Evolutionary conservation across 257 asterid species (phyloP), one percentile per base, ranked within the genome.

Genomic region (Galeopsis tetrahit): DNA sequence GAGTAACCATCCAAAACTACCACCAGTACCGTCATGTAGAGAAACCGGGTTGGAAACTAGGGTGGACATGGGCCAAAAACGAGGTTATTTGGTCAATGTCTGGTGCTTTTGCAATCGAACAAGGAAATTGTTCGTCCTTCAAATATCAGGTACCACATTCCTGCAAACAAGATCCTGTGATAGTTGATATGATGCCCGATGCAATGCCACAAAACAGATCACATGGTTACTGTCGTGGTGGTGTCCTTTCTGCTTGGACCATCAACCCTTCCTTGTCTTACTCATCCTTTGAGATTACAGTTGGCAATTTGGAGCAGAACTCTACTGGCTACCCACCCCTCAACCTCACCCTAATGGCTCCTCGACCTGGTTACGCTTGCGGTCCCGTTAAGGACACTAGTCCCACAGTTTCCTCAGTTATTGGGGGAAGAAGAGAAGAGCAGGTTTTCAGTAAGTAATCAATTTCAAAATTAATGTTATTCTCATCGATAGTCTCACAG

Each of bases 341-440:
- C 15, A 87, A 85, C 68, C 82, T 78, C 32, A 82, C 90, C 38
- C 70, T 89, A 40, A 63, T 72, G 85, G 89, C 91, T 74, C 87
- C 96, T 15, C 87, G 90, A 36, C 88, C 82, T 53, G 90, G 93
- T 66, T 85, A 85, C 74, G 84, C 93, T 74, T 87, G 93, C 70
- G 82, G 80, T 67, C 77, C 71, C 1, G 57, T 87, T 51, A 62
- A 57, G 51, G 86, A 85, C 72, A 61, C 78, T 15, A 81, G 71
- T 70, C 96, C 91, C 34, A 81, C 93, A 0, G 83, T 86, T 73
- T 85, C 83, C 59, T 81, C 82, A 5, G 85, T 75, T 17, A 34
- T 80, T n/a, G 89, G 85, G 8, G 91, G 91, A 28, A 70, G 75
- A 77, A 75, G 93, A 78, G 82, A 85, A 79, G 93, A 84, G 77